Evolutionary conservation across 192 early-diverging fungal genomes (phyloP).

Genomic region (Mortierella hygrophila): DNA sequence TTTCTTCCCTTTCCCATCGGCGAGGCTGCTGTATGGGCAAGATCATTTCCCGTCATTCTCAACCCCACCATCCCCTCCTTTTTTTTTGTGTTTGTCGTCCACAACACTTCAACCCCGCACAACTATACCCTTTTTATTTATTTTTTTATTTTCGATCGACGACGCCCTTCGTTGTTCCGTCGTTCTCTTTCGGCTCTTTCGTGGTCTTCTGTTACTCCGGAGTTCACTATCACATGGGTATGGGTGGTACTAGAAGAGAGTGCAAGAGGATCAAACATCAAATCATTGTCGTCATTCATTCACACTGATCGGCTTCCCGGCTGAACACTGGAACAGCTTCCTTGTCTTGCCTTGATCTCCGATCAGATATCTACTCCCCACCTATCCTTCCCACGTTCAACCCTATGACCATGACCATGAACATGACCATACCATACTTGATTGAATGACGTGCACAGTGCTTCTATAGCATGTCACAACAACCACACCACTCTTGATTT

Average conservation of each 20-base stretch:
- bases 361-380: background rate
- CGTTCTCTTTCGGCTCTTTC: background rate
- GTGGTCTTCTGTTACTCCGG: conserved; percentile 1
- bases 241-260: background rate
- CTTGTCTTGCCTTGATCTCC: background rate
- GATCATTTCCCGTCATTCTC: background rate
- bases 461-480: background rate
- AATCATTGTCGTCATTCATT: background rate
- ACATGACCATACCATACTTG: background rate
- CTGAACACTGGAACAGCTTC: background rate
- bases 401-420: background rate
- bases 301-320: background rate
- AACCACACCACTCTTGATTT: background rate
- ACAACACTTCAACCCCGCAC: background rate
- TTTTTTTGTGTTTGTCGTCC: background rate
- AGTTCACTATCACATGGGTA: conserved; percentile 3
- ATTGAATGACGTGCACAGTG: background rate
- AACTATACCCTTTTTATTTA: background rate
- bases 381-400: background rate
- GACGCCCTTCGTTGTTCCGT: background rate
- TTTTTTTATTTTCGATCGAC: background rate
- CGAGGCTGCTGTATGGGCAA: conserved; percentile 31
- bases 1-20: conserved; percentile 23
- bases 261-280: background rate
- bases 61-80: conserved; percentile 9